Evolutionary conservation across 768 basidiomycete species (phyloP), one percentile per base, ranked within the genome.

Genomic region (Hypsizygus marmoreus): DNA sequence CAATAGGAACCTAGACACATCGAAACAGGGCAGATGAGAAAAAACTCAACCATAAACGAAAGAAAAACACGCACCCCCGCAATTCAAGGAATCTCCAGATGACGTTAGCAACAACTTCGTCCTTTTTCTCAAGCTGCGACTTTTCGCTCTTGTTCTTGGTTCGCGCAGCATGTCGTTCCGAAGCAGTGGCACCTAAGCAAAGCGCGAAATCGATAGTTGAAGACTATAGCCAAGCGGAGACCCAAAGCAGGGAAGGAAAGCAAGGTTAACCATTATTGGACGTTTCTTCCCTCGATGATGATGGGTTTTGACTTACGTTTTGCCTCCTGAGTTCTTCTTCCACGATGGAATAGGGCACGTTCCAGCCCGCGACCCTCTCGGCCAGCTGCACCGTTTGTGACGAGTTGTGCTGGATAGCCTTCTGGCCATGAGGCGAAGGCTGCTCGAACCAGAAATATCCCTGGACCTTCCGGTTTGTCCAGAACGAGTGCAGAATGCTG

Each of bases 41-140:
- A 47, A n/a, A 6, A 51, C 53, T 36, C 43, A 42, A 34, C 49
- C 26, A 43, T 30, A 38, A 40, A 43, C 19, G 40, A 33, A 43
- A 45, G 44, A 50, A 38, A 51, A 41, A 53, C 47, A 79, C 86
- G 63, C 67, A 95, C 95, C 94, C 93, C 67, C 97, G 76, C 47
- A 97, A 73, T 65, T 97, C 95, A 45, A 99, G 79, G 80, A 98
- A 97, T 42, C 95, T 82, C 95, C 95, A 97, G 44, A 99, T 90
- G 20, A 95, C 94, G 62, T 99, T 99, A 6, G 95, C 95, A 3
- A 99, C 97, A 0, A 97, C 77, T 66, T 99, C 97, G 58, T 99
- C 97, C 71, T 98, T 98, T 72, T 97, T 97, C 49, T 98, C 95
- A 20, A 99, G 76, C 28, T 56, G 59, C 20, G 70, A 58, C 24